Conservation (phyloP, 768 basidiomycete species). For the Lyophyllum atratum region DNA sequence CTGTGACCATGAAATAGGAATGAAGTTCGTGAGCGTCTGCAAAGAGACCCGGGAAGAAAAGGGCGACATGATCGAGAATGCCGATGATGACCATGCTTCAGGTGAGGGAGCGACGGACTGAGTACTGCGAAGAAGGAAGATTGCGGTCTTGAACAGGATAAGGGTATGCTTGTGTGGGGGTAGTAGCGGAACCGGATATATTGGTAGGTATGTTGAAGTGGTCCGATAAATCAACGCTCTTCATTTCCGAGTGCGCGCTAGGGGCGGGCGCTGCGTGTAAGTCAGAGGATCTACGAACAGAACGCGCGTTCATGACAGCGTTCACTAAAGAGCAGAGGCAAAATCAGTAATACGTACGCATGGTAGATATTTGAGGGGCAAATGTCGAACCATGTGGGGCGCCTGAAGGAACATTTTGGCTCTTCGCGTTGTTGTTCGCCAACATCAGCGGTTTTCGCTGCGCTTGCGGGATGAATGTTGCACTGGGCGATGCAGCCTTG, state of each 20-base stretch:
- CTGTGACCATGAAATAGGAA: conserved; percentile 55
- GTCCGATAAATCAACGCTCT: conserved; percentile 37
- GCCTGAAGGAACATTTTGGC: conserved; percentile 20
- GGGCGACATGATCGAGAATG: conserved; percentile 53
- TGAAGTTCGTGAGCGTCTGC: conserved; percentile 61
- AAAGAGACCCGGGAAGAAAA: conserved; percentile 59
- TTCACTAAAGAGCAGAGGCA: conserved; percentile 35
- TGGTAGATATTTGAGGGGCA: conserved; percentile 50
- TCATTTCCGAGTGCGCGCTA: conserved; percentile 38
- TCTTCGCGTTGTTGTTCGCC: conserved; percentile 25
- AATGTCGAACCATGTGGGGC: conserved; percentile 62
- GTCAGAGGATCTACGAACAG: conserved; percentile 42
- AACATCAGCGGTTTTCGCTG: conserved; percentile 38
- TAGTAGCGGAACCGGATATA: conserved; percentile 15
- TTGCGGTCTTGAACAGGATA: conserved; percentile 5
- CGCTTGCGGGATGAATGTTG: conserved; percentile 49
- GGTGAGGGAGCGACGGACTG: conserved; percentile 7
- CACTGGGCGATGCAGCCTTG: conserved; percentile 31
- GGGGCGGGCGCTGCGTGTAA: conserved; percentile 26
- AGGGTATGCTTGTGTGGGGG: conserved; percentile 21
- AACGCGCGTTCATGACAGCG: conserved; percentile 34
- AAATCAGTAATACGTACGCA: conserved; percentile 65
- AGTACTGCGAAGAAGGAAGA: conserved; percentile 5
- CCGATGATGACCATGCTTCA: conserved; percentile 34
- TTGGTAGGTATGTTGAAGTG: conserved; percentile 15